Conservation (phyloP, 495 filamentous ascomycete genomes). For the Aspergillus steynii region DNA sequence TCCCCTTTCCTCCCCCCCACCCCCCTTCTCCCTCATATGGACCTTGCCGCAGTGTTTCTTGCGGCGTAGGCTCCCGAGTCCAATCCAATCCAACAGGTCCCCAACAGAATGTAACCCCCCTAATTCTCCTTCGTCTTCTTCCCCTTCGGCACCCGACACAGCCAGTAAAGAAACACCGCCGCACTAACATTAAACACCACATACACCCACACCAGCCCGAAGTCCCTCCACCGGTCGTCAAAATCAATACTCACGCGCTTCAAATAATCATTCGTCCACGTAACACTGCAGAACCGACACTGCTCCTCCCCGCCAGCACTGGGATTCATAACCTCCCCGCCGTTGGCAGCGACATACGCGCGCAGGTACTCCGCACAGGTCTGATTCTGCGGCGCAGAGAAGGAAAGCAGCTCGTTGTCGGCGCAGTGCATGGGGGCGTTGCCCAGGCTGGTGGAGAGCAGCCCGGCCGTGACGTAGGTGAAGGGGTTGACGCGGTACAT, state of each 20-base stretch:
- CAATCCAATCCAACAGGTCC: neutral
- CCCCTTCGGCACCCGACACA: conserved; percentile 65
- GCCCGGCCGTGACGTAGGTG: conserved; percentile 51
- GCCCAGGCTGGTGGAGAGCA: conserved; percentile 42
- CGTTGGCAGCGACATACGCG: conserved; percentile 41
- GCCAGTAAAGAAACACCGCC: conserved; percentile 68
- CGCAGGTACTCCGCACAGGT: conserved; percentile 57
- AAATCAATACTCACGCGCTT: conserved; percentile 41
- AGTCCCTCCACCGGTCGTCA: conserved; percentile 61
- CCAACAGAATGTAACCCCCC: neutral
- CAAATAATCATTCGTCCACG: conserved; percentile 14
- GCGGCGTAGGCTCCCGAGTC: too few species aligned
- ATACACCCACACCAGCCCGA: conserved; percentile 58
- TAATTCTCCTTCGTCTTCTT: conserved; percentile 5
- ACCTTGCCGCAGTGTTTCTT: too few species aligned
- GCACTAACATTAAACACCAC: conserved; percentile 64
- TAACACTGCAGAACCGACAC: conserved; percentile 60
- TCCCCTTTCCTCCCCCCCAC: too few species aligned
- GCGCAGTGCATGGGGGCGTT: conserved; percentile 36
- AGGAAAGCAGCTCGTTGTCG: conserved; percentile 34
- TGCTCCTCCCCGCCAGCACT: conserved; percentile 34
- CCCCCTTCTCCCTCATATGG: too few species aligned
- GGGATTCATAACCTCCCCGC: conserved; percentile 55
- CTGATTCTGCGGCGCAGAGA: conserved; percentile 45
- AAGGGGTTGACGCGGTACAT: conserved; percentile 50